phyloP scores from a whole-genome alignment of 164 flowering plant species.

The Tetracentron sinense region DNA sequence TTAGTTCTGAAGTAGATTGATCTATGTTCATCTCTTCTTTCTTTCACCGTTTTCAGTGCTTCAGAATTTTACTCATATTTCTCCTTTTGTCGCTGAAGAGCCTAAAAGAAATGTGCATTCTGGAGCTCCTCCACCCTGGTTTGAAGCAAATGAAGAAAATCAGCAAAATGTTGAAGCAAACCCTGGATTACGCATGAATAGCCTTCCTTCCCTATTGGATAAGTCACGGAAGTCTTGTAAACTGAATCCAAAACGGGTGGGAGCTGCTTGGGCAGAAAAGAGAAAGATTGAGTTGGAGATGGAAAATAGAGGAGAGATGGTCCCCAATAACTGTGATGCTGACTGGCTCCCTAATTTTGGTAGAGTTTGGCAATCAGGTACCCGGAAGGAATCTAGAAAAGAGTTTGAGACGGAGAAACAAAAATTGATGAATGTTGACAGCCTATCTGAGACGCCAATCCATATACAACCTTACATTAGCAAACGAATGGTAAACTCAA shows the following conservation, averaged over 20 bases:
- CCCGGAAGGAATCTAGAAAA: slow-evolving; percentile 85
- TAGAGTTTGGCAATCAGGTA: slow-evolving; percentile 93
- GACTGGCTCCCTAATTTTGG: slow-evolving; percentile 97
- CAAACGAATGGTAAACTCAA: slow-evolving; percentile 66
- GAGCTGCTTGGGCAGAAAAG: slow-evolving; percentile 98
- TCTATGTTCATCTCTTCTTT: background rate
- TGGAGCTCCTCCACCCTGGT: slow-evolving; percentile 96
- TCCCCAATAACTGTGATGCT: slow-evolving; percentile 38
- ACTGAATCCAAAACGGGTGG: slow-evolving; percentile 80
- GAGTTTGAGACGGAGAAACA: slow-evolving; percentile 67
- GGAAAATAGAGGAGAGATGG: slow-evolving; percentile 79
- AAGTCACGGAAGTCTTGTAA: slow-evolving; percentile 43
- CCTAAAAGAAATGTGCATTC: slow-evolving; percentile 69
- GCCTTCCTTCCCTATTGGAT: slow-evolving; percentile 12
- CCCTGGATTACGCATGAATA: slow-evolving; percentile 11
- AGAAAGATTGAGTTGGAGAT: slow-evolving; percentile 75
- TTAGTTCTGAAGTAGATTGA: background rate
- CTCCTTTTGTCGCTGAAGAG: slow-evolving; percentile 22
- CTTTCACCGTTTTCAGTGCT: slow-evolving; percentile 26
- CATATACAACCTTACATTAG: slow-evolving; percentile 70
- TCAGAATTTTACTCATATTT: slow-evolving; percentile 36
- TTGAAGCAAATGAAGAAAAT: slow-evolving; percentile 39
- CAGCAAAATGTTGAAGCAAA: slow-evolving; percentile 18
- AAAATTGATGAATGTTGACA: slow-evolving; percentile 28
- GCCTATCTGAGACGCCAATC: slow-evolving; percentile 30